These are phyloP conservation scores for Azolla pinnata DNA, from an alignment of 75 land plant genomes.

Conservation along the genomic window DNA sequence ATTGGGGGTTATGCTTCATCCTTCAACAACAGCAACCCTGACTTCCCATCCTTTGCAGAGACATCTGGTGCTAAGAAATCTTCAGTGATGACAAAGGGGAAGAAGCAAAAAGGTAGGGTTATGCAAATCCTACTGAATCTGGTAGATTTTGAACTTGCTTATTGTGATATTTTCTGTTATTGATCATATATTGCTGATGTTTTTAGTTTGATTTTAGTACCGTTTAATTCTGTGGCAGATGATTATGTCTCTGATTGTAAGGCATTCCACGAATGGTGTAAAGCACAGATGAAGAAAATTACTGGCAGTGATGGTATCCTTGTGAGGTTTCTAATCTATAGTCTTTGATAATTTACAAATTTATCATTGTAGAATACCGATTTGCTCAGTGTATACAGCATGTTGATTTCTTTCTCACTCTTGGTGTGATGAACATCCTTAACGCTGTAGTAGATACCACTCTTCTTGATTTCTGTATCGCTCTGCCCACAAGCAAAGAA, in stretches of 20 bases:
- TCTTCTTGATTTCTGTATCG: conserved; percentile 7
- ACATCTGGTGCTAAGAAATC: conserved; percentile 4
- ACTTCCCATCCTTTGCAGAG: conserved; percentile 29
- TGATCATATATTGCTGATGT: not conserved
- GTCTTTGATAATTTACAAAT: not conserved
- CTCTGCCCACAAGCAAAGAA: conserved; percentile 5
- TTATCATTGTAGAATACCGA: not conserved
- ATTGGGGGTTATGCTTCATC: not conserved
- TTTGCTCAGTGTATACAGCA: not conserved
- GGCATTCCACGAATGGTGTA: conserved; percentile 79
- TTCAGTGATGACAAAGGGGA: conserved; percentile 35
- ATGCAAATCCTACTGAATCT: not conserved
- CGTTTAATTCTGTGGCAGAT: not conserved
- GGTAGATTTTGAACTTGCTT: not conserved
- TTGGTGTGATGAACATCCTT: conserved; percentile 7
- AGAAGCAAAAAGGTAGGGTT: conserved; percentile 18
- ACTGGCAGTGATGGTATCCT: conserved; percentile 60
- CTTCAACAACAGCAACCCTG: not conserved
- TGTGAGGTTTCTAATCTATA: not conserved
- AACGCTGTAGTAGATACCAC: not conserved
- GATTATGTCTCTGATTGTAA: conserved; percentile 46
- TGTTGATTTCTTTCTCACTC: not conserved
- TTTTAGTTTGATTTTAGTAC: not conserved
- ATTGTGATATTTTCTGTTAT: not conserved
- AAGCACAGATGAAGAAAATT: conserved; percentile 41